Base-by-base conservation (phyloP, 148 eudicot genomes). In the Dysphania ambrosioides region DNA sequence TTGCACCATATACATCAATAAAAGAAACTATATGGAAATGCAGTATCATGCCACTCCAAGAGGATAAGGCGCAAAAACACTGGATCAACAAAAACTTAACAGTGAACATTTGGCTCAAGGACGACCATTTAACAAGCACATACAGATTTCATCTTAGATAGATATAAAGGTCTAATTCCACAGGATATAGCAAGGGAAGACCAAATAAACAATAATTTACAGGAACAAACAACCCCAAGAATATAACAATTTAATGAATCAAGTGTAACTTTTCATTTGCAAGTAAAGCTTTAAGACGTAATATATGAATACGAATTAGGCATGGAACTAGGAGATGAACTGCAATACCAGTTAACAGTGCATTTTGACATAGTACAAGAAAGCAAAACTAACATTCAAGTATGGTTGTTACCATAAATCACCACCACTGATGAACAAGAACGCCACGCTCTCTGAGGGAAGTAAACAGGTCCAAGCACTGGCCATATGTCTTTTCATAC, bases 361-460 rank as follows among this genome's bases (percentile, higher is more conserved):
- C 44, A 70, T 44, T 70, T 53, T 21, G 38, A n/a, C 1, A 38
- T 15, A 29, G 34, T 75, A 75, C 59, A 64, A 62, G 70, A 55
- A 40, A 64, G 40, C 27, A 19, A 66, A 53, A 58, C 30, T 23
- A 2, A 65, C 66, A 71, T 6, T 29, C 76, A 73, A 72, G 75
- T 73, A 31, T 56, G 42, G 36, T 42, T 24, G 62, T 68, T 58
- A 81, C 79, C 83, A 18, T 38, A 67, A 2, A 40, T 86, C 81
- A 91, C 95, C 95, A 94, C 98, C 97, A 94, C 71, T 94, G 98
- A 87, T 94, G 98, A 72, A 94, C 98, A 69, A 91, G 97, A 84
- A 92, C 92, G 27, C 98, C 97, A 4, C 86, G 85, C 30, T 88
- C 73, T 70, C 98, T 86, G 56, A 95, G 89, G 71, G 96, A 90